These are phyloP conservation scores for Multifurca ochricompacta DNA, from an alignment of 768 basidiomycete species.

Conservation along the genomic window DNA sequence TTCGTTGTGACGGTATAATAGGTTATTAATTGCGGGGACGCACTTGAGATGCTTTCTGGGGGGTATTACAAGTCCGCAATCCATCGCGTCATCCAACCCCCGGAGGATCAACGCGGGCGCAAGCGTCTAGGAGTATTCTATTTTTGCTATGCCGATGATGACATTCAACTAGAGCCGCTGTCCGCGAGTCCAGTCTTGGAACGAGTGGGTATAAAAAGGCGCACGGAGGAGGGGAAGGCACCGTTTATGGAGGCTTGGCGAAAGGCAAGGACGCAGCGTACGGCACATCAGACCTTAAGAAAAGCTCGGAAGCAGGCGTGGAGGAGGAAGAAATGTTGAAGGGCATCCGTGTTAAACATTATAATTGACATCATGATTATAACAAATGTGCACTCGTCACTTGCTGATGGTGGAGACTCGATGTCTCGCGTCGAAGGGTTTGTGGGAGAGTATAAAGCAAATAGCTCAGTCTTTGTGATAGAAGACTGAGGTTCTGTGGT, in stretches of 20 bases:
- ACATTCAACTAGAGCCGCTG: conserved; percentile 26
- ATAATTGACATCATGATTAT: conserved; percentile 26
- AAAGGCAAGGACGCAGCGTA: conserved; percentile 27
- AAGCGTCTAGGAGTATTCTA: conserved; percentile 30
- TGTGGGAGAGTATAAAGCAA: no score
- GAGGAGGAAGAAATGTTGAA: conserved; percentile 28
- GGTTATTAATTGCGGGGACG: conserved; percentile 32
- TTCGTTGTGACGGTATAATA: conserved; percentile 18
- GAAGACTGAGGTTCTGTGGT: no score
- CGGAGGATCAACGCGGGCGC: conserved; percentile 27
- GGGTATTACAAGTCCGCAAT: conserved; percentile 31
- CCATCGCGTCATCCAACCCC: conserved; percentile 32
- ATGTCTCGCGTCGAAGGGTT: no score
- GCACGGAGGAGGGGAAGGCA: conserved; percentile 24
- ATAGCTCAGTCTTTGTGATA: no score
- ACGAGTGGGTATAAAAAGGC: conserved; percentile 22
- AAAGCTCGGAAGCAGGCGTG: conserved; percentile 24
- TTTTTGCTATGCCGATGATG: conserved; percentile 28
- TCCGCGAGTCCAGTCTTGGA: conserved; percentile 26
- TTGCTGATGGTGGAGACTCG: no score
- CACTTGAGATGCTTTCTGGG: conserved; percentile 28
- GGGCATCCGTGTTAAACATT: conserved; percentile 27
- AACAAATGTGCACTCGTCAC: no score
- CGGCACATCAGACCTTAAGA: conserved; percentile 26
- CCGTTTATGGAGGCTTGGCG: conserved; percentile 27